phyloP scores from a whole-genome alignment of 208 protist genomes.

The Leishmania gerbilli region DNA sequence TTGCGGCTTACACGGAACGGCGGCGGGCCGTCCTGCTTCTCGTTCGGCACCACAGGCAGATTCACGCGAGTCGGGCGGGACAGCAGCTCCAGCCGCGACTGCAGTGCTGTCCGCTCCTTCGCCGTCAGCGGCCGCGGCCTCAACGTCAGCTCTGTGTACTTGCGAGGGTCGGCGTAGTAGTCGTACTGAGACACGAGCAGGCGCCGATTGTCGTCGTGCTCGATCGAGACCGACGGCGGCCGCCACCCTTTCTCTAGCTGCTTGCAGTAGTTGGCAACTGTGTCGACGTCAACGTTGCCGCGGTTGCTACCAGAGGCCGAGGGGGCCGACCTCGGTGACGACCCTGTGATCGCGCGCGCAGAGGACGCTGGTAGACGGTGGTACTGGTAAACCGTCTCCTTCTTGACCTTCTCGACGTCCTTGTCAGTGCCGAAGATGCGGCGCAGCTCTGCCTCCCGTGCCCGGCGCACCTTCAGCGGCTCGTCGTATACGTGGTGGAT shows the following conservation, averaged over 20 bases:
- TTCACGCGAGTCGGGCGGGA: conserved; percentile 54
- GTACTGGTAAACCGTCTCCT: conserved; percentile 33
- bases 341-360: conserved; percentile 5
- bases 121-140: conserved; percentile 20
- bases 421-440: conserved; percentile 43
- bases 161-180: conserved; percentile 43
- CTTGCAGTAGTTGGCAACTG: conserved; percentile 24
- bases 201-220: conserved; percentile 54
- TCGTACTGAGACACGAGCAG: conserved; percentile 61
- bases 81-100: conserved; percentile 48
- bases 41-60: conserved; percentile 35
- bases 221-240: conserved; percentile 47
- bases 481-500: conserved; percentile 74
- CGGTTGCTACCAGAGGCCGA: background rate
- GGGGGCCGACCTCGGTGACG: conserved; percentile 6
- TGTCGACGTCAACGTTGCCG: conserved; percentile 1
- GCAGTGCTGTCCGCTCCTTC: conserved; percentile 27
- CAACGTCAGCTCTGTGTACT: conserved; percentile 30
- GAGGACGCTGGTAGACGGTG: conserved; percentile 22
- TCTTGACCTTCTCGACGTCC: conserved; percentile 14
- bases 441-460: conserved; percentile 41
- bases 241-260: conserved; percentile 55
- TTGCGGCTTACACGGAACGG: conserved; percentile 65
- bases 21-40: conserved; percentile 33
- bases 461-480: conserved; percentile 40